phyloP scores from a whole-genome alignment of 306 rosid genomes.

The Morella rubra region DNA sequence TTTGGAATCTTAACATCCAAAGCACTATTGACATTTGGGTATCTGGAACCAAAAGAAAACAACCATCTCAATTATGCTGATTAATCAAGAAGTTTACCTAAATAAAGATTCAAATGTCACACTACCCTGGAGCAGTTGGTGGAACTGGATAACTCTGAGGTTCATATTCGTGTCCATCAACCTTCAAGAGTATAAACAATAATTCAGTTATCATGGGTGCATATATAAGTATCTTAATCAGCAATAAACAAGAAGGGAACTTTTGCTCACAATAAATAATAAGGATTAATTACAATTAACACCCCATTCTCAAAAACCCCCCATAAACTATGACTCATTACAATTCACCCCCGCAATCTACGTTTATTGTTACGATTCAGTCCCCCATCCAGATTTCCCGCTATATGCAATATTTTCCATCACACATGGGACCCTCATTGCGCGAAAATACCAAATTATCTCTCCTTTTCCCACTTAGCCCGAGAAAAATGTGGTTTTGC shows the following conservation, averaged over 20 bases:
- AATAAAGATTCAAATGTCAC: background rate
- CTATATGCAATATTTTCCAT: no score
- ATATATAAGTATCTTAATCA: background rate
- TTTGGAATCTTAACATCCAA: slow-evolving; percentile 21
- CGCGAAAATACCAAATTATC: no score
- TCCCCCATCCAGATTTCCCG: no score
- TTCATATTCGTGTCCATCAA: slow-evolving; percentile 28
- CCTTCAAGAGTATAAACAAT: slow-evolving; percentile 25
- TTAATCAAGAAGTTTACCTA: background rate
- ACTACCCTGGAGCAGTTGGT: slow-evolving; percentile 25
- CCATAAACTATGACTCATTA: no score
- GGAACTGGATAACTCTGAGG: slow-evolving; percentile 14
- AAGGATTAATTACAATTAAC: no score
- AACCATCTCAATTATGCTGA: background rate
- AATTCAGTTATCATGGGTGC: background rate
- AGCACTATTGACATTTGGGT: slow-evolving; percentile 20
- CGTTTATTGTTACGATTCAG: no score
- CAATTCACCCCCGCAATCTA: no score
- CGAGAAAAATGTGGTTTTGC: no score
- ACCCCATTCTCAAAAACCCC: no score
- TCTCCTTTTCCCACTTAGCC: no score
- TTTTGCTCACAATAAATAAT: background rate
- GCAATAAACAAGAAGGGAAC: background rate
- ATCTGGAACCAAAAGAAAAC: slow-evolving; percentile 15
- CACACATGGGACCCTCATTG: no score